Conservation (phyloP, 768 basidiomycete genomes). For the Gyrodon lividus region DNA sequence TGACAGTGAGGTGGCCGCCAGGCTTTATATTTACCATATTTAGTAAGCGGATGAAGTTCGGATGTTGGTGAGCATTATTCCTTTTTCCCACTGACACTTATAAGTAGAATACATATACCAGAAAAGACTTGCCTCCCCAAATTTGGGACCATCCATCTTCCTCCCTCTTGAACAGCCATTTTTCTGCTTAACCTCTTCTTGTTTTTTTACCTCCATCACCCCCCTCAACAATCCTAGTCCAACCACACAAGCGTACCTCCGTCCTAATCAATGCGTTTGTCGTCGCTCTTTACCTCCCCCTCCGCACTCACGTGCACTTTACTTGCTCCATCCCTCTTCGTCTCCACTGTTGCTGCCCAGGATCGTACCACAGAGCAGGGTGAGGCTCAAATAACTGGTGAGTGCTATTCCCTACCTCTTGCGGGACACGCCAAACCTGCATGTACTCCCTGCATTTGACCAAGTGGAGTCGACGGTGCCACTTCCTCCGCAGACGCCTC, state of each 20-base stretch:
- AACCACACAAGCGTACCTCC: slow-evolving; percentile 1
- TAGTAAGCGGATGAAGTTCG: no score
- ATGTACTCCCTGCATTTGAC: neutral
- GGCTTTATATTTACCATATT: no score
- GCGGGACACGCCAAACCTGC: no score
- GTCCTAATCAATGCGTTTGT: slow-evolving; percentile 14
- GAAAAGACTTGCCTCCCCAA: no score
- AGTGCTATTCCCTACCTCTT: slow-evolving; percentile 3
- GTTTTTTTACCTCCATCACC: neutral
- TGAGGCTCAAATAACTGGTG: slow-evolving; percentile 40
- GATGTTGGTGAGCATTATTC: no score
- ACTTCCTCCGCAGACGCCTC: neutral
- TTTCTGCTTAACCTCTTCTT: neutral
- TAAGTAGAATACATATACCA: no score
- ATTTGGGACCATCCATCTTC: no score
- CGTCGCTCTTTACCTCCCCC: slow-evolving; percentile 18
- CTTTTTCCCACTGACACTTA: no score
- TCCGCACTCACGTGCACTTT: slow-evolving; percentile 2
- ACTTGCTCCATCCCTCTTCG: slow-evolving; percentile 4
- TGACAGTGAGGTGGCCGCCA: no score
- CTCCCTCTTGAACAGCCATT: neutral
- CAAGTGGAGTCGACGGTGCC: neutral
- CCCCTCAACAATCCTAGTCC: neutral
- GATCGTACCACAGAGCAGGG: slow-evolving; percentile 35
- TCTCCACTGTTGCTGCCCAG: slow-evolving; percentile 12